These are phyloP conservation scores for Silene conica DNA, from an alignment of 148 eudicot species.

Conservation along the genomic window DNA sequence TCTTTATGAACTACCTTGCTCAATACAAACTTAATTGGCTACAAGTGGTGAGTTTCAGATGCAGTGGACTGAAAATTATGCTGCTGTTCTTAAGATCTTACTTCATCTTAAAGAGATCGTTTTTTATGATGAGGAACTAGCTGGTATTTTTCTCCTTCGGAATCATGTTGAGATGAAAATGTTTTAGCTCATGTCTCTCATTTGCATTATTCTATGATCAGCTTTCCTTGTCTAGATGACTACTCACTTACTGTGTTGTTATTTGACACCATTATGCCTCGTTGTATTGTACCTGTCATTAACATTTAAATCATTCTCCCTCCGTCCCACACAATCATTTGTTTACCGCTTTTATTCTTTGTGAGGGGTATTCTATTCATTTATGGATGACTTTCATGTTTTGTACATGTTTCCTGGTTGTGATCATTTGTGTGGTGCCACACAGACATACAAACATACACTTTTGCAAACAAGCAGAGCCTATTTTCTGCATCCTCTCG, in stretches of 20 bases:
- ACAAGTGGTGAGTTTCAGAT: constrained; percentile 4
- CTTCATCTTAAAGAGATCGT: background rate
- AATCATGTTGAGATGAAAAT: constrained; percentile 9
- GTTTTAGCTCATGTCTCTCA: background rate
- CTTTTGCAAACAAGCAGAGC: background rate
- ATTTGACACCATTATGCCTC: background rate
- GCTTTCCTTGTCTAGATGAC: background rate
- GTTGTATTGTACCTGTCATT: background rate
- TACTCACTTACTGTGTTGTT: background rate
- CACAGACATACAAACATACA: background rate
- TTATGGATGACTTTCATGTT: background rate
- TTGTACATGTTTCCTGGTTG: background rate
- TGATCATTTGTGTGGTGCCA: background rate
- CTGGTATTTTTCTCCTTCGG: background rate
- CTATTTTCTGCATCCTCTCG: background rate
- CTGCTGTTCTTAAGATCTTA: constrained; percentile 7
- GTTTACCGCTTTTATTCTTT: too few relatives aligned
- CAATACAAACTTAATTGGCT: too few relatives aligned
- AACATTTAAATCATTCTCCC: background rate
- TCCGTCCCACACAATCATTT: too few relatives aligned
- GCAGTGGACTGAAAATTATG: constrained; percentile 4
- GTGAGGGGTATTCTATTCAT: too few relatives aligned
- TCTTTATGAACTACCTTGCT: too few relatives aligned
- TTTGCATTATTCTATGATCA: background rate
- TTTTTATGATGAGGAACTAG: constrained; percentile 1